phyloP scores from a whole-genome alignment of 116 monocot genomes.

The Trichopus zeylanicus region DNA sequence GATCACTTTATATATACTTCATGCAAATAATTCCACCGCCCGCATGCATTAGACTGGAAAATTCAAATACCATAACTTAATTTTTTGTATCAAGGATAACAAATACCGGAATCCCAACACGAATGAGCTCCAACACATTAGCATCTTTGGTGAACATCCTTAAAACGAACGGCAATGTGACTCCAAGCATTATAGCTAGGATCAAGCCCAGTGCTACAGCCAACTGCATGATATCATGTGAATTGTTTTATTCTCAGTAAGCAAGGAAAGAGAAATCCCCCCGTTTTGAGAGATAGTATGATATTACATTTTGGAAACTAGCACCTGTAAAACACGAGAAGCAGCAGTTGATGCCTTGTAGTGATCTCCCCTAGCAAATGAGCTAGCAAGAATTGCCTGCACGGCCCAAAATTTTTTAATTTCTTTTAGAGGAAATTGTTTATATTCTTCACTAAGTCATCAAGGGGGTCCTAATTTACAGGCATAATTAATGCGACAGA shows the following conservation, averaged over 20 bases:
- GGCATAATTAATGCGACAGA: no score
- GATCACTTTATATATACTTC: background rate
- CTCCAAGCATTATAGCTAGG: slow-evolving; percentile 44
- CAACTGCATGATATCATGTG: slow-evolving; percentile 28
- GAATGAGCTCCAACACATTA: slow-evolving; percentile 46
- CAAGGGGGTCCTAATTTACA: no score
- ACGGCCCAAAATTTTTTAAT: background rate
- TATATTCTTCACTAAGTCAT: no score
- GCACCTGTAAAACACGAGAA: slow-evolving; percentile 80
- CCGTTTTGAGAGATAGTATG: background rate
- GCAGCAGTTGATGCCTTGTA: slow-evolving; percentile 30
- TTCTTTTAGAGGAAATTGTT: background rate
- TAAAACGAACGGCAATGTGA: slow-evolving; percentile 40
- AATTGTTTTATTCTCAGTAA: background rate
- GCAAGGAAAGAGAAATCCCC: background rate
- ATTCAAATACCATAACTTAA: background rate
- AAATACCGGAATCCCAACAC: slow-evolving; percentile 64
- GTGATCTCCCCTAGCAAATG: slow-evolving; percentile 58
- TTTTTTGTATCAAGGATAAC: background rate
- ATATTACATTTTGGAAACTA: background rate
- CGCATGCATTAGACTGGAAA: background rate
- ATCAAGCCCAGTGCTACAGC: slow-evolving; percentile 50
- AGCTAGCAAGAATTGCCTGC: slow-evolving; percentile 77
- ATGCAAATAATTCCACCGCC: background rate
- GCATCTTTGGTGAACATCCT: slow-evolving; percentile 62